Base-by-base conservation (phyloP, 192 early-diverging fungal genomes). In the Coemansia sp. region DNA sequence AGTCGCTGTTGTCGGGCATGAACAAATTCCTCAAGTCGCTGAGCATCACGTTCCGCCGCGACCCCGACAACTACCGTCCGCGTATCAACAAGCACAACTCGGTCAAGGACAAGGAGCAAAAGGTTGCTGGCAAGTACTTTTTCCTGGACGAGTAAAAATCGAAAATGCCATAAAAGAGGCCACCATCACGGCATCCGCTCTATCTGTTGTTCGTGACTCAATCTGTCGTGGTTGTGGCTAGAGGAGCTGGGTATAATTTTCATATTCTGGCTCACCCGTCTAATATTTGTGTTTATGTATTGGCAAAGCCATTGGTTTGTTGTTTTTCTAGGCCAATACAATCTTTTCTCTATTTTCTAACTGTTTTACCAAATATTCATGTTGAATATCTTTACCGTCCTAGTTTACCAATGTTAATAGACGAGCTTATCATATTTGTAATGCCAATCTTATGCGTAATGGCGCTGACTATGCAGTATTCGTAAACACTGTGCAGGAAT, bases 381-480 rank as follows among this genome's bases (percentile, higher is more conserved):
- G 21, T 21, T 21, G 21, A 21, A 1, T 21, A 21, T 21, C 0
- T 21, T 21, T 21, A 21, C 21, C 21, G 21, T 21, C 21, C 21
- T 21, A 21, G 21, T 21, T 21, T 21, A 21, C 21, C 21, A 21
- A 21, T 21, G 21, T 21, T 21, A 21, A 21, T 21, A 21, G 21
- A 21, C 1, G 21, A 21, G 21, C n/a, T n/a, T n/a, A n/a, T n/a
- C n/a, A 99, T 66, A 99, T 97, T 56, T 93, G 92, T 74, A 99
- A 99, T 64, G 97, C 97, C 42, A 98, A 98, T 62, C 82, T 99
- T 44, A 98, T 98, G 95, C 83, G 97, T 56, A 99, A 99, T 70
- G 97, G 97, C 42, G 90, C 97, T 15, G 97, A 99, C 70, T 97
- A 87, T 69, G 89, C 96, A 0, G 93, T 97, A 0, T 97, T 91